phyloP scores from a whole-genome alignment of 2,329 filamentous ascomycete species.

The Penicillium sp. region DNA sequence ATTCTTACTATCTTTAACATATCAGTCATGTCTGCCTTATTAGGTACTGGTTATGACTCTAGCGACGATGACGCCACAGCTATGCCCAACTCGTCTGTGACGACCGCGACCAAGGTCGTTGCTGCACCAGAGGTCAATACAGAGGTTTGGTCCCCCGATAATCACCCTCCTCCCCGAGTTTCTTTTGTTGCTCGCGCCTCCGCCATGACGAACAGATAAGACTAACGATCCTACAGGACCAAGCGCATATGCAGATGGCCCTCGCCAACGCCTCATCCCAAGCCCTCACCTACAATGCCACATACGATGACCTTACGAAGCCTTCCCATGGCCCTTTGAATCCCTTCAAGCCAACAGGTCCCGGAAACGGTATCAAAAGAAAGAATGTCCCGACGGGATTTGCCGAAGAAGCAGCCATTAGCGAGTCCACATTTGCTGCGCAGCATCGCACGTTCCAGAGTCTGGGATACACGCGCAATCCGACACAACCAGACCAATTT shows the following conservation, averaged over 20 bases:
- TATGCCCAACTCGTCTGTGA: constrained; percentile 24
- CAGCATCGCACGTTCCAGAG: constrained; percentile 82
- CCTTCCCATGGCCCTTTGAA: constrained; percentile 68
- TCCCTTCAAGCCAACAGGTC: constrained; percentile 65
- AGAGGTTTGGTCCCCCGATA: constrained; percentile 52
- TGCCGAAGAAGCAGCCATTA: constrained; percentile 83
- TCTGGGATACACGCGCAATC: constrained; percentile 53
- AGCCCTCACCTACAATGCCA: constrained; percentile 54
- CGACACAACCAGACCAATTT: constrained; percentile 42
- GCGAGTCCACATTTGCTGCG: constrained; percentile 82
- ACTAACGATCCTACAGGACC: constrained; percentile 47
- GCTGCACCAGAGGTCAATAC: constrained; percentile 54
- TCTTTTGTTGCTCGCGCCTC: background rate
- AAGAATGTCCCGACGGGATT: constrained; percentile 82
- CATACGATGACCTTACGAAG: constrained; percentile 68
- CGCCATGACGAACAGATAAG: constrained; percentile 19
- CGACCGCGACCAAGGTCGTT: constrained; percentile 40
- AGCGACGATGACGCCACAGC: constrained; percentile 47
- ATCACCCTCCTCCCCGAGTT: background rate
- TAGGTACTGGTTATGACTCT: constrained; percentile 46
- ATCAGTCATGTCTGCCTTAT: constrained; percentile 42
- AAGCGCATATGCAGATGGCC: constrained; percentile 50
- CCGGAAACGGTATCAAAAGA: constrained; percentile 59
- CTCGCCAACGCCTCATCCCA: constrained; percentile 52
- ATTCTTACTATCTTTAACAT: background rate